Evolutionary conservation across 495 filamentous ascomycete species (phyloP).

Genomic region (Apodospora peruviana): DNA sequence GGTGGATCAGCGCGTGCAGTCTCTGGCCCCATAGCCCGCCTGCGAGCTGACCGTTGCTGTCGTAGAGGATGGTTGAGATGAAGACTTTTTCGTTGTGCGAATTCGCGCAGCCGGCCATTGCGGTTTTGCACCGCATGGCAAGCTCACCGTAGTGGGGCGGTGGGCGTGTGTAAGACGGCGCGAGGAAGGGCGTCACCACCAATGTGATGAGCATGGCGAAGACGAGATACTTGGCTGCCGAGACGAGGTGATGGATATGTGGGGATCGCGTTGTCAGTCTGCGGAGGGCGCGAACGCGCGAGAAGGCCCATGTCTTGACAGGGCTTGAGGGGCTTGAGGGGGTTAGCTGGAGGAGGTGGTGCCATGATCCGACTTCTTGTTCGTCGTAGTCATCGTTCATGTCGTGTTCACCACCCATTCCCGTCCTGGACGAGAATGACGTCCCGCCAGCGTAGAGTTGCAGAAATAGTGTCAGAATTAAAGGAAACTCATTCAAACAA

Average conservation of each 20-base stretch:
- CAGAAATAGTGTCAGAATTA: too few relatives aligned
- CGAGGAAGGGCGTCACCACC: constrained; percentile 46
- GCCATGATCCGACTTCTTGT: too few relatives aligned
- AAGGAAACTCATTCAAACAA: too few relatives aligned
- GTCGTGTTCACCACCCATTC: too few relatives aligned
- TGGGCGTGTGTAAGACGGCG: constrained; percentile 55
- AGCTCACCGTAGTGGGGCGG: constrained; percentile 38
- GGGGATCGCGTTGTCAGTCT: not conserved
- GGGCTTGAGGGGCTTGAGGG: too few relatives aligned
- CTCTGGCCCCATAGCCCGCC: constrained; percentile 61
- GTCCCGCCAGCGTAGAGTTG: too few relatives aligned
- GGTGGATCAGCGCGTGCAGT: constrained; percentile 57
- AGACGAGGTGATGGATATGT: not conserved
- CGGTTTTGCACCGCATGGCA: constrained; percentile 14
- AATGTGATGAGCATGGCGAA: constrained; percentile 11
- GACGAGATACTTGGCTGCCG: not conserved
- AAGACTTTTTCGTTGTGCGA: constrained; percentile 62
- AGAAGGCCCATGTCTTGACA: not conserved
- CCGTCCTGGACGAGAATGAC: too few relatives aligned
- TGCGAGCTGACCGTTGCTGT: constrained; percentile 49
- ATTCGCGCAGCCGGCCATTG: constrained; percentile 54
- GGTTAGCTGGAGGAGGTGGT: too few relatives aligned
- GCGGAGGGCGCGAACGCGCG: not conserved
- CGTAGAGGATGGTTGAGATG: constrained; percentile 70
- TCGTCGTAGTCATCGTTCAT: too few relatives aligned